Evolutionary conservation across 371 early-diverging fungal genomes (phyloP), one percentile per base, ranked within the genome.

Genomic region (Circinella umbellata): DNA sequence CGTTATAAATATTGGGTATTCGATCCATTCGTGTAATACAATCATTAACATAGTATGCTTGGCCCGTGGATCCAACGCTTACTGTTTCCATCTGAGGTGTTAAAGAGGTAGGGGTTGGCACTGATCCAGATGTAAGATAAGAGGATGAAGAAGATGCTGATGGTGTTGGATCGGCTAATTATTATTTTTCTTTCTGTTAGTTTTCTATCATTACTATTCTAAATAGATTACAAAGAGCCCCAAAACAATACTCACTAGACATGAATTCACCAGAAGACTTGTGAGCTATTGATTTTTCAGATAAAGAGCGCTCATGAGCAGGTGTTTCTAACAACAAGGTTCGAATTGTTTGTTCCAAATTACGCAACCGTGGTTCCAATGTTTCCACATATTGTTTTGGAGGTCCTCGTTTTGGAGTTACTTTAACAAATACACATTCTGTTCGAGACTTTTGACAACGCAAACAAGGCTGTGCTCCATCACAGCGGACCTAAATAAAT

Each of bases 301-400:
- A 57, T 18, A 14, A 61, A 5, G 60, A 15, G 1, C 9, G 60
- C 4, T 38, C 62, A 38, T 61, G 9, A 1, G 46, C 62, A 4
- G 62, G 42, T 39, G 62, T 61, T n/a, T 42, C 46, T 39, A 61
- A 7, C 6, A n/a, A 61, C 62, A 61, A 38, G 5, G 62, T 39
- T 15, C 62, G 6, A 27, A 85, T 66, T 6, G 80, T 81, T 20
- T 68, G 72, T 42, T 84, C 82, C 15, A 84, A 65, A 54, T 69
- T 69, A 18, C 78, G 77, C 57, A 84, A 49, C 38, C 84, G 73
- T 20, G 71, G 70, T 65, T 84, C 84, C 48, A 80, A 73, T 18
- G 76, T 77, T 42, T 81, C 82, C n/a, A 81, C 70, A 69, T 84
- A 84, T 46, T 80, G 83, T 27, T 81, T 82, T 18, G 85, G 85